phyloP scores from a whole-genome alignment of 1,284 basidiomycete species.

The Waitea zeae region DNA sequence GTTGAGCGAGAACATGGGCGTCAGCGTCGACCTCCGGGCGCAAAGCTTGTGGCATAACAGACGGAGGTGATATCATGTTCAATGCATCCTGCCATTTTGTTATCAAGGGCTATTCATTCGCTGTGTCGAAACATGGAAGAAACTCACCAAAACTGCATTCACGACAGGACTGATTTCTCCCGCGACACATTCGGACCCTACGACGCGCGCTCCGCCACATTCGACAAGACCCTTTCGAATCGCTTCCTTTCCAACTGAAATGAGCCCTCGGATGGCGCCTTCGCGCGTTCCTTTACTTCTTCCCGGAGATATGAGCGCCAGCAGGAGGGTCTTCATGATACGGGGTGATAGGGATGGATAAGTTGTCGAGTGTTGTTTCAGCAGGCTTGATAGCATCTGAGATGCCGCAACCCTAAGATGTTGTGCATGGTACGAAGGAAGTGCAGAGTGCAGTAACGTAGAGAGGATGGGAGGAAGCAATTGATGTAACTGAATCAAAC shows the following conservation, averaged over 20 bases:
- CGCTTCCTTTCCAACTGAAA: conserved; percentile 71
- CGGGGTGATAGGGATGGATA: conserved; percentile 79
- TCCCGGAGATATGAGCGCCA: conserved; percentile 62
- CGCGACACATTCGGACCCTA: conserved; percentile 41
- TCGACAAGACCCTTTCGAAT: conserved; percentile 66
- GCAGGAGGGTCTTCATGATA: conserved; percentile 82
- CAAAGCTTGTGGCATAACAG: too few relatives aligned
- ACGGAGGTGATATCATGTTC: too few relatives aligned
- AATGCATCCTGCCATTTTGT: too few relatives aligned
- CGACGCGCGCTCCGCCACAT: conserved; percentile 53
- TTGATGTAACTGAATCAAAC: conserved; percentile 66
- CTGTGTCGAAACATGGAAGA: too few relatives aligned
- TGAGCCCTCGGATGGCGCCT: conserved; percentile 73
- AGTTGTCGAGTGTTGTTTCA: conserved; percentile 60
- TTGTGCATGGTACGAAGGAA: conserved; percentile 38
- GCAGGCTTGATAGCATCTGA: conserved; percentile 68
- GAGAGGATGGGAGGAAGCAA: conserved; percentile 87
- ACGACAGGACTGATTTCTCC: too few relatives aligned
- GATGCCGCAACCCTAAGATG: conserved; percentile 63
- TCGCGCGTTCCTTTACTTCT: conserved; percentile 65
- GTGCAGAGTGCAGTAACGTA: conserved; percentile 72
- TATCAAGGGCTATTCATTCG: too few relatives aligned
- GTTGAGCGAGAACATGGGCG: too few relatives aligned
- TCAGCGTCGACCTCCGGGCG: too few relatives aligned
- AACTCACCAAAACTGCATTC: too few relatives aligned